Base-by-base conservation (phyloP, 345 rosid species). In the Physaria fendleri region DNA sequence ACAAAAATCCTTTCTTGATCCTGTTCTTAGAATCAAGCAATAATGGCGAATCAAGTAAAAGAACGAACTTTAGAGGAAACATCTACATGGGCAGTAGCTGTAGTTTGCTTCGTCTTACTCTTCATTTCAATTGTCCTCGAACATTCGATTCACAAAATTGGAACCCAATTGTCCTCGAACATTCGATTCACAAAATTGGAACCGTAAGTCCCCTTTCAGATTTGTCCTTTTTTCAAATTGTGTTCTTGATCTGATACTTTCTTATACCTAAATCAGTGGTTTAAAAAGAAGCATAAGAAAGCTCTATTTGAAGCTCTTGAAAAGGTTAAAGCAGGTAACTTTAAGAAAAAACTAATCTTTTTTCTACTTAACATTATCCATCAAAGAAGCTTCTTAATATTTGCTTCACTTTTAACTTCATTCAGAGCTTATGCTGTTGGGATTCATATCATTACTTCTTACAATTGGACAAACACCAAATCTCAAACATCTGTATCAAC, bases 241-340 rank as follows among this genome's bases (percentile, higher is more conserved):
- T 83, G 27, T 75, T 78, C 29, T 68, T 76, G 82, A 86, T 82
- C 66, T 49, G 20, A n/a, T n/a, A n/a, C n/a, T n/a, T n/a, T 17
- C 23, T 13, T 5, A 18, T 12, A 43, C 37, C 32, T 40, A n/a
- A 27, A 21, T 22, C 53, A 90, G 95, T 78, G 87, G 74, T 75
- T 90, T 25, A 68, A 54, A 18, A 66, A 61, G 73, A 81, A 65
- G 66, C 78, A 71, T 66, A 81, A 75, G 73, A 85, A 37, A 48
- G 76, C 86, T 18, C 87, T 90, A 4, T 50, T 81, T 65, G 83
- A 79, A 61, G 88, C 88, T 72, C 84, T 90, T 13, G 85, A 82
- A 73, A 90, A 87, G 78, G 68, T 87, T 69, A 87, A 87, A 82
- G 78, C 90, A 72, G 97, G 95, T 82, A 7, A 56, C 11, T n/a